These are phyloP conservation scores for Noccaea bulbosa DNA, from an alignment of 345 rosid species.

Conservation along the genomic window DNA sequence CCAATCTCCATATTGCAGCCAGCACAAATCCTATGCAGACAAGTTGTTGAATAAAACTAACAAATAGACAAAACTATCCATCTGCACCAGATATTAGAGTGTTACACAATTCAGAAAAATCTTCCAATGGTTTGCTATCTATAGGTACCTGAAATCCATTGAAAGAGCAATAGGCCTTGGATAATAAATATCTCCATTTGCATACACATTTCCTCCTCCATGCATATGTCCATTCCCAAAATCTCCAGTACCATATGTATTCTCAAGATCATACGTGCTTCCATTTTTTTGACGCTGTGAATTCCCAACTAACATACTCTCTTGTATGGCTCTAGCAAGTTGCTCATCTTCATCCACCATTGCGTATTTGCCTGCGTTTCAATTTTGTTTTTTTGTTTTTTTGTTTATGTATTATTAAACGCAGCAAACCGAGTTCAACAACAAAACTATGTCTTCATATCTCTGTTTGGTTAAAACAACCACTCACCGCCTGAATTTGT, in stretches of 20 bases:
- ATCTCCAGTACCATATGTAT: conserved; percentile 43
- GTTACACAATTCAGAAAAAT: too few species aligned
- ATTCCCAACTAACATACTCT: conserved; percentile 71
- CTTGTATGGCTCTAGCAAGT: conserved; percentile 90
- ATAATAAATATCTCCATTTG: conserved; percentile 53
- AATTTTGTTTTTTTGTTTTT: not conserved
- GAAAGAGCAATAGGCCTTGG: conserved; percentile 60
- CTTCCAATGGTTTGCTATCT: not conserved
- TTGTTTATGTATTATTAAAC: not conserved
- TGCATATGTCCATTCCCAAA: conserved; percentile 49
- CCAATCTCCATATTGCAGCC: conserved; percentile 94
- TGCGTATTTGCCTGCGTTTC: conserved; percentile 52
- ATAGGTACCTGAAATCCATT: conserved; percentile 73
- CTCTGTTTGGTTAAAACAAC: not conserved
- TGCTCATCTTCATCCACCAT: conserved; percentile 87
- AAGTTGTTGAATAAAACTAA: conserved; percentile 13
- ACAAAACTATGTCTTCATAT: conserved; percentile 9
- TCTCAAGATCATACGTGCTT: conserved; percentile 41
- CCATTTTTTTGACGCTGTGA: conserved; percentile 51
- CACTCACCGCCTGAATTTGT: conserved; percentile 56
- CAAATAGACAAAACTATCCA: not conserved
- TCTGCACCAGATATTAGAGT: too few species aligned
- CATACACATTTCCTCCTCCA: conserved; percentile 46
- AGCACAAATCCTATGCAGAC: conserved; percentile 76
- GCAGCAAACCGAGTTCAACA: not conserved